These are phyloP conservation scores for Rugonectria rugulosa DNA, from an alignment of 2,329 filamentous ascomycete species.

Conservation along the genomic window DNA sequence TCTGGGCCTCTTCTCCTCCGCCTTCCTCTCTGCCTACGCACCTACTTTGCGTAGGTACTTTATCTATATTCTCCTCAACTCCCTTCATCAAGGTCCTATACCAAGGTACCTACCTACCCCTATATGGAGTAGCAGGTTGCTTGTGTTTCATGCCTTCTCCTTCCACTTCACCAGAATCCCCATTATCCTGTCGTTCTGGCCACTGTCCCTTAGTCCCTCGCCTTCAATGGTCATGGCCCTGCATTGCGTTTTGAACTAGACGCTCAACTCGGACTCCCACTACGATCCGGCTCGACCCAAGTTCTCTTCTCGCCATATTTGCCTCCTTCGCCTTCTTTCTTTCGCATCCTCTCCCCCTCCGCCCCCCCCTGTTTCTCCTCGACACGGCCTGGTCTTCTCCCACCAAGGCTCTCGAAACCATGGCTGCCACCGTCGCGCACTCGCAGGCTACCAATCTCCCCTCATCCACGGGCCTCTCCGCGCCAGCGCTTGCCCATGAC, in stretches of 20 bases:
- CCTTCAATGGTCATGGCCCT: conserved; percentile 26
- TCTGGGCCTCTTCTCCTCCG: too few relatives aligned
- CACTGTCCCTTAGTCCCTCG: conserved; percentile 6
- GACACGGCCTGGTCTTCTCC: too few relatives aligned
- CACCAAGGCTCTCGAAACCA: conserved; percentile 15
- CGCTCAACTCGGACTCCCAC: neutral
- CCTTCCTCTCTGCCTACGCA: too few relatives aligned
- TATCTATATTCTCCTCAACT: too few relatives aligned
- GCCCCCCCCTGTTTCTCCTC: neutral
- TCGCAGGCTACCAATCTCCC: conserved; percentile 39
- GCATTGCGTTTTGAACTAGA: conserved; percentile 18
- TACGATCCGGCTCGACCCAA: neutral
- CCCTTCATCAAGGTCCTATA: too few relatives aligned
- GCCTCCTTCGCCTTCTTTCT: neutral
- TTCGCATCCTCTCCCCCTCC: conserved; percentile 4
- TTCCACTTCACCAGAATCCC: too few relatives aligned
- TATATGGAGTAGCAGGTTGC: too few relatives aligned
- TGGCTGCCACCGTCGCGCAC: conserved; percentile 45
- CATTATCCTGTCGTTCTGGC: too few relatives aligned
- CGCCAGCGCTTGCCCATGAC: conserved; percentile 31
- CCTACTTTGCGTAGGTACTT: too few relatives aligned
- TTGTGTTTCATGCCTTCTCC: too few relatives aligned
- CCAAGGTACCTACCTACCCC: too few relatives aligned
- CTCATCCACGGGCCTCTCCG: conserved; percentile 33
- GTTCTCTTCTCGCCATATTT: neutral